phyloP scores from a whole-genome alignment of 106 monocot species.

The Vanilla planifolia region DNA sequence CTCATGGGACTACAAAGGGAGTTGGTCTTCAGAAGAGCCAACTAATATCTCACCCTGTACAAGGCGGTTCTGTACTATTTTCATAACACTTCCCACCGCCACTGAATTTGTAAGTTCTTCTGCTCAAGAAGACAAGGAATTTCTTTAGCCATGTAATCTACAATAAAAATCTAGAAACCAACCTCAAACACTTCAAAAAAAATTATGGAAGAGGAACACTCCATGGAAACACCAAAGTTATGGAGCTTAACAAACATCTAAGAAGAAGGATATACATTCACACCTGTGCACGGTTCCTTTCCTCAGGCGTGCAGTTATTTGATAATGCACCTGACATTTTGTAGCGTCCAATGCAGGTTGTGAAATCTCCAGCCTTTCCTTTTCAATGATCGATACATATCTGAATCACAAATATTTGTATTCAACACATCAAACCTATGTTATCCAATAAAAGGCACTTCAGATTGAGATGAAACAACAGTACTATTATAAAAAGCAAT shows the following conservation, averaged over 20 bases:
- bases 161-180: background rate
- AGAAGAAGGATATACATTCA: background rate
- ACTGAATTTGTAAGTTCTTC: slow-evolving; percentile 69
- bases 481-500: too few relatives aligned
- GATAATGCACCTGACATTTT: slow-evolving; percentile 52
- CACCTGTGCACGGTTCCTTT: slow-evolving; percentile 64
- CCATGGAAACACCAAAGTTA: too few relatives aligned
- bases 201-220: too few relatives aligned
- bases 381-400: slow-evolving; percentile 44
- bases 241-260: background rate
- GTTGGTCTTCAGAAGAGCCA: too few relatives aligned
- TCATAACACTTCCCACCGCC: slow-evolving; percentile 59
- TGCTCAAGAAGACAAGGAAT: slow-evolving; percentile 16
- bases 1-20: too few relatives aligned
- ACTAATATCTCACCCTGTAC: slow-evolving; percentile 68
- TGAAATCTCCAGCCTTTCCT: slow-evolving; percentile 68
- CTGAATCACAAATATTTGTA: slow-evolving; percentile 15
- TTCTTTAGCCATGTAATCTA: background rate
- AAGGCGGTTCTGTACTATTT: slow-evolving; percentile 78
- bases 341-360: slow-evolving; percentile 61
- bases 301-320: slow-evolving; percentile 51
- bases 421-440: too few relatives aligned
- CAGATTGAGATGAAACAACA: too few relatives aligned
- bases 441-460: too few relatives aligned
- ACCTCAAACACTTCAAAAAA: background rate